These are phyloP conservation scores for Aureobasidium mangrovei DNA, from an alignment of 2,329 filamentous ascomycete genomes.

Conservation along the genomic window DNA sequence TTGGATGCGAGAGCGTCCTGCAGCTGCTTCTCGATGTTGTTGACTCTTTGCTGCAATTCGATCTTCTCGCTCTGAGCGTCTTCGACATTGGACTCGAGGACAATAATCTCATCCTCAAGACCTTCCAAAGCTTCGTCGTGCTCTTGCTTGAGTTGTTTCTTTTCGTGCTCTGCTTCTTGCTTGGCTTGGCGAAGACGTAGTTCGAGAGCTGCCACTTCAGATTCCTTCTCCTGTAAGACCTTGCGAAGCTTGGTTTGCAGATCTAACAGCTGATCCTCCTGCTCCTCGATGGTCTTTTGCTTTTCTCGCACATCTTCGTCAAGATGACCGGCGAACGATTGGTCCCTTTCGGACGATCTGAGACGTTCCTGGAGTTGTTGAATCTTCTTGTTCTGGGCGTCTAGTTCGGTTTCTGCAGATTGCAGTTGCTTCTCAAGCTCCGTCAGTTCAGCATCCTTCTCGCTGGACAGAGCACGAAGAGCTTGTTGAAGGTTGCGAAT, in stretches of 20 bases:
- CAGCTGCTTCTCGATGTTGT: conserved; percentile 30
- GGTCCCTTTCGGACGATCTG: conserved; percentile 13
- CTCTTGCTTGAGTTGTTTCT: conserved; percentile 35
- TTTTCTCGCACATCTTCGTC: conserved; percentile 15
- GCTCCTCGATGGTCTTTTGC: conserved; percentile 14
- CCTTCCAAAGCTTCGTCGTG: conserved; percentile 33
- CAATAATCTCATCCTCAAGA: conserved; percentile 48
- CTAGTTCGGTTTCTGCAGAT: conserved; percentile 23
- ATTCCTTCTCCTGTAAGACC: conserved; percentile 14
- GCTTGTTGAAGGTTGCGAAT: conserved; percentile 26
- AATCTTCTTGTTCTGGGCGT: conserved; percentile 23
- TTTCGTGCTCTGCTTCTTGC: not conserved
- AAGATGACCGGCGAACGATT: conserved; percentile 13
- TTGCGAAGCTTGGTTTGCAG: conserved; percentile 17
- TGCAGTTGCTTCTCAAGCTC: conserved; percentile 29
- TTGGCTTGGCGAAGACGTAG: not conserved
- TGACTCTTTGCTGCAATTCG: conserved; percentile 50
- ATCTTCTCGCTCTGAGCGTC: conserved; percentile 42
- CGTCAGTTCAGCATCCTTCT: conserved; percentile 29
- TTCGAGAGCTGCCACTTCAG: conserved; percentile 4
- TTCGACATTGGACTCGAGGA: conserved; percentile 36
- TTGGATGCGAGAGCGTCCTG: conserved; percentile 30
- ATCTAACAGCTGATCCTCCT: conserved; percentile 13
- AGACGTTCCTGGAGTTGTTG: conserved; percentile 17
- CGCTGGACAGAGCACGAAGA: conserved; percentile 26